Conservation (phyloP, 2,329 filamentous ascomycete species). For the Colletotrichum sp. region DNA sequence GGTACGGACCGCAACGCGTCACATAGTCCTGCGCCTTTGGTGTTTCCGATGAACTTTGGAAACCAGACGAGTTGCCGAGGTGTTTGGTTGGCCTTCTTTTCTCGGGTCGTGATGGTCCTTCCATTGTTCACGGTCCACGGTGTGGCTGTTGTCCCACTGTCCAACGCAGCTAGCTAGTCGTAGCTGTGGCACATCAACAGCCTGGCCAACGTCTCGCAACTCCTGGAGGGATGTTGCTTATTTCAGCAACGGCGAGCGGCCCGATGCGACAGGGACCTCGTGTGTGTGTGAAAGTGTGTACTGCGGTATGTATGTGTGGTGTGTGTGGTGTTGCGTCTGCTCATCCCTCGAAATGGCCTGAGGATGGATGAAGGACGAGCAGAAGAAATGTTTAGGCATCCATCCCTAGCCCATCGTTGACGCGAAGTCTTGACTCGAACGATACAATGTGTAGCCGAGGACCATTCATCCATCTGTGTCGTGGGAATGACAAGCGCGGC, state of each 20-base stretch:
- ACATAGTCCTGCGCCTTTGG: neutral
- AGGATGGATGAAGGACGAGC: neutral
- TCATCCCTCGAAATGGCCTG: neutral
- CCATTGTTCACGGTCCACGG: neutral
- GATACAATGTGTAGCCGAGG: neutral
- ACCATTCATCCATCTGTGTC: neutral
- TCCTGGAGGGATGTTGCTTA: neutral
- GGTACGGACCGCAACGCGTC: neutral
- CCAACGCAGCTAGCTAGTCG: neutral
- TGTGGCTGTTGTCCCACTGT: neutral
- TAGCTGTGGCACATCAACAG: neutral
- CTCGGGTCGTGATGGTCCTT: neutral
- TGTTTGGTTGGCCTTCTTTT: neutral
- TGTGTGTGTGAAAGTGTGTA: neutral
- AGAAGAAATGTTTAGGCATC: neutral
- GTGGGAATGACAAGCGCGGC: neutral
- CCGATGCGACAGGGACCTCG: neutral
- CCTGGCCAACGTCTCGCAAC: neutral
- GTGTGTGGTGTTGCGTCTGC: neutral
- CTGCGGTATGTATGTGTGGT: neutral
- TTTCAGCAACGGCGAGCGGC: neutral
- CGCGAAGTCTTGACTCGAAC: neutral
- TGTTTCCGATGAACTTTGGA: slow-evolving; percentile 8
- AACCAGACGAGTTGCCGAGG: neutral
- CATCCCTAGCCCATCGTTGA: neutral